Base-by-base conservation (phyloP, 2,329 filamentous ascomycete genomes). In the Penicillium sp. region DNA sequence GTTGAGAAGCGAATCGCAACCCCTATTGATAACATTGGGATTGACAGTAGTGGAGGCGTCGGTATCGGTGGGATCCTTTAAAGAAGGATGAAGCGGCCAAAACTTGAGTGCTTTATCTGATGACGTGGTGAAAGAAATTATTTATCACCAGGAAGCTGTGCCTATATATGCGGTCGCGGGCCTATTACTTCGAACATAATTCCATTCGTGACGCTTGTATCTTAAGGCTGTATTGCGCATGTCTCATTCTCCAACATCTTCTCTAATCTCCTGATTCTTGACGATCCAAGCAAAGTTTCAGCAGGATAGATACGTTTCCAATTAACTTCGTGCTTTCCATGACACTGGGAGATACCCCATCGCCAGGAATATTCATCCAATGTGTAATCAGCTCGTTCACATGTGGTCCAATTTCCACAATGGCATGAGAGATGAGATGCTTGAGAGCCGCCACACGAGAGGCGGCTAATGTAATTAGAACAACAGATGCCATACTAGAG, bases 391-490 rank as follows among this genome's bases (percentile, higher is more conserved):
- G 52, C 18, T 67, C 62, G 11, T 70, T 67, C 0, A 82, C 67
- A 60, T 81, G 79, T 2, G 69, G 61, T 0, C 79, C 79, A 0
- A 78, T 74, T 2, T 67, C 62, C 0, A 75, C 62, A 0, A 79
- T 70, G 8, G 78, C 70, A 1, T 71, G 67, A 0, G 71, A 67
- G 5, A 81, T 74, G 7, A 79, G 67, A 14, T 66, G 65, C n/a
- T 72, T 70, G 0, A 81, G 58, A 0, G 67, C 60, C 0, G 73
- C 71, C 0, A 79, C 70, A 3, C 75, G 73, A 13, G 74, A 78
- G 0, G 78, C 79, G 0, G 79, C 78, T 1, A 81, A 70, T 1
- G 81, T 68, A 1, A 81, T 74, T 5, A 81, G 73, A 77, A 81
- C 81, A 4, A 77, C 77, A 0, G 76, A 77, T 0, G 78, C 77